phyloP scores from a whole-genome alignment of 1,139 yeast species.

The Yamadazyma membranifaciens region DNA sequence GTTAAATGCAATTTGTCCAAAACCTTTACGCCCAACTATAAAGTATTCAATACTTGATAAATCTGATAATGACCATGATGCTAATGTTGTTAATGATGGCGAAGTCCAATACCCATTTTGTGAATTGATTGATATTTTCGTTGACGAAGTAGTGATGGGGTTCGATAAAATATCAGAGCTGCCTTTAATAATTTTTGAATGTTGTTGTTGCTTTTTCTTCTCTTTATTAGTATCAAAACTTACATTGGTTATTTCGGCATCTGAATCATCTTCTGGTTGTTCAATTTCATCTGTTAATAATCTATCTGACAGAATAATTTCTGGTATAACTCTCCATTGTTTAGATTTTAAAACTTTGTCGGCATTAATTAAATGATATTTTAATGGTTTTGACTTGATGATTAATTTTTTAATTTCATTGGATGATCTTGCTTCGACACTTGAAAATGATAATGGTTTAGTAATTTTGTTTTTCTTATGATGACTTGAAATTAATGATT shows the following conservation, averaged over 20 bases:
- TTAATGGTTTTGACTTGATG: constrained; percentile 42
- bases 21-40: constrained; percentile 71
- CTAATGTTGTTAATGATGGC: constrained; percentile 62
- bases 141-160: background rate
- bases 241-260: constrained; percentile 8
- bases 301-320: constrained; percentile 13
- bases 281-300: constrained; percentile 15
- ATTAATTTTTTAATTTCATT: constrained; percentile 33
- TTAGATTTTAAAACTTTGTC: constrained; percentile 39
- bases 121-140: constrained; percentile 1
- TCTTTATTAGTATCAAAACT: background rate
- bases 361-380: constrained; percentile 44
- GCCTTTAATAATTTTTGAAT: constrained; percentile 9
- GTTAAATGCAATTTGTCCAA: constrained; percentile 72
- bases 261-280: constrained; percentile 14
- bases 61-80: constrained; percentile 46
- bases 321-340: constrained; percentile 29
- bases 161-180: background rate
- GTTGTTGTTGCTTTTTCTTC: background rate
- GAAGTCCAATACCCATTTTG: constrained; percentile 73
- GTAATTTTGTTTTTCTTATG: constrained; percentile 11
- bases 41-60: constrained; percentile 63
- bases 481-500: constrained; percentile 3
- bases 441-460: constrained; percentile 13
- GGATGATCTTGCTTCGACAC: constrained; percentile 13